Evolutionary conservation across 768 basidiomycete species (phyloP), one percentile per base, ranked within the genome.

Genomic region (Inosperma sp.): DNA sequence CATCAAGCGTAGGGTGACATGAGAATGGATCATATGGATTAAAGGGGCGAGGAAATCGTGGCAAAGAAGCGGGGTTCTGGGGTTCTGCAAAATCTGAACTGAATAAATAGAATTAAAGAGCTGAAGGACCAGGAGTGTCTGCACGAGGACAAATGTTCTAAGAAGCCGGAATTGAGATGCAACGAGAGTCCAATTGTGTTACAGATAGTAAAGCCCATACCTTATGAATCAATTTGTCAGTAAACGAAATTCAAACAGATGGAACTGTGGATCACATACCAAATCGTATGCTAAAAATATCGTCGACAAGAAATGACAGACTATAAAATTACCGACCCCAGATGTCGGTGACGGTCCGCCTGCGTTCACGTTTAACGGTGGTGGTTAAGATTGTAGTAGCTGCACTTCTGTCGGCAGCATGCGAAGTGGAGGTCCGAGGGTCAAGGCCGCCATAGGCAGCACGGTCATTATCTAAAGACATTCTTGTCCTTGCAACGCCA

Each of bases 331-430:
- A 55, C 40, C 49, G 53, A 10, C 70, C 70, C 72, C 72, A 75
- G 58, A 77, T 71, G 55, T 77, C 76, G 23, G 73, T 74, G 27
- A 77, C 71, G 10, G 50, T 51, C 42, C 50, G 41, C 34, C 75
- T 64, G 52, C 73, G 62, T 56, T 74, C 72, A 57, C 66, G 66
- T 53, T 60, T 68, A 41, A 29, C 52, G 34, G 45, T 42, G 41
- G 51, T 49, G 21, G 56, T 56, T 49, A 64, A 52, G 50, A 62
- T 55, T 36, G 70, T 64, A 13, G 65, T 59, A 3, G 69, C 68
- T 12, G 68, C 72, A 56, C 71, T 77, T 59, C 71, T 65, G 56
- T 74, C 73, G 17, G 71, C 74, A 29, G 71, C 70, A 59, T 65
- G 65, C 47, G 48, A 63, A 23, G 57, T 67, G 30, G 53, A 55